Base-by-base conservation (phyloP, 768 basidiomycete genomes). In the Omphalotus guepiniiformis region DNA sequence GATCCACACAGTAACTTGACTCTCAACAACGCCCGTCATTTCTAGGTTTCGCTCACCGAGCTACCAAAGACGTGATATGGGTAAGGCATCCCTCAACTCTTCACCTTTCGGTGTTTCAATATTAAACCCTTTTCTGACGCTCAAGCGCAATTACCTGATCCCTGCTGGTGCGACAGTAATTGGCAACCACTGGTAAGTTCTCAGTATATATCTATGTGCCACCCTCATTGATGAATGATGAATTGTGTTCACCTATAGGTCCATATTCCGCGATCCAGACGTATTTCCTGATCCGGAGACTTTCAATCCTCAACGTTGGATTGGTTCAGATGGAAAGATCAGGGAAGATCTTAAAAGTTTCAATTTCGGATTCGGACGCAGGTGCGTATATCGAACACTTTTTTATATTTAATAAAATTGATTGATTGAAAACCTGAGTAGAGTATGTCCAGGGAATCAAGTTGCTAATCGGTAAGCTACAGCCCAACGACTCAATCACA, bases 381-480 rank as follows among this genome's bases (percentile, higher is more conserved):
- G 39, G 39, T 40, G 23, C 15, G 39, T 40, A 11, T n/a, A 11
- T 34, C n/a, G n/a, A n/a, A n/a, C n/a, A n/a, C 30, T 34, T n/a
- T 34, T n/a, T 34, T 34, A n/a, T 34, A 11, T 11, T 11, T 34
- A 11, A 34, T 11, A 21, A 11, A 11, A 12, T 9, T 12, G 9
- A 19, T 11, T 21, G 19, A 12, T 9, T n/a, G n/a, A n/a, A n/a
- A n/a, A n/a, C n/a, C n/a, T n/a, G n/a, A 22, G 8, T 11, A 78
- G 82, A 15, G 69, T 84, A 4, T 87, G 83, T 50, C 82, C 81
- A 0, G 83, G 83, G 0, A 75, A 78, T 54, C 73, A 82, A 58
- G 74, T 86, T 22, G 83, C 75, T 5, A 67, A 9, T 11, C 12
- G 11, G 25, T 23, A 28, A 42, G 15, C 26, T 21, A 19, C 5